Conservation (phyloP, 1,284 basidiomycete genomes). For the Singerocomus rubriflavus region DNA sequence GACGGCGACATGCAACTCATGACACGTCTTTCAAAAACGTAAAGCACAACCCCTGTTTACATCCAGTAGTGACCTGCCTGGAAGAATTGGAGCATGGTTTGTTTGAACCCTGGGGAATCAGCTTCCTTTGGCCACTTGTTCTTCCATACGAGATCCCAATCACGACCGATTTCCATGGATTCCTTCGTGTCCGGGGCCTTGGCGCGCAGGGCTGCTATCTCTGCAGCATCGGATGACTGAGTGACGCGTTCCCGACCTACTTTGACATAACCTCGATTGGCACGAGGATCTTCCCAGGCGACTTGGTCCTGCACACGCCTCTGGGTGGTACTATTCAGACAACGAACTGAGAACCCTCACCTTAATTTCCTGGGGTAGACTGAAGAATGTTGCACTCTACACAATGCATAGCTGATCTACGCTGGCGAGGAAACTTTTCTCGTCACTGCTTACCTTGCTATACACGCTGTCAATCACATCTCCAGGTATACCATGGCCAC, state of each 20-base stretch:
- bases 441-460: slow-evolving; percentile 45
- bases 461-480: slow-evolving; percentile 56
- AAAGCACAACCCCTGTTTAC: not conserved
- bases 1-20: slow-evolving; percentile 68
- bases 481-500: slow-evolving; percentile 62
- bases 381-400: slow-evolving; percentile 75
- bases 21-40: slow-evolving; percentile 52
- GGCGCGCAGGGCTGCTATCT: slow-evolving; percentile 69
- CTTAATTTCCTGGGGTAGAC: slow-evolving; percentile 61
- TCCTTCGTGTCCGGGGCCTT: slow-evolving; percentile 81
- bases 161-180: slow-evolving; percentile 81
- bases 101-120: slow-evolving; percentile 64
- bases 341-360: slow-evolving; percentile 28
- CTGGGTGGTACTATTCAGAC: not conserved
- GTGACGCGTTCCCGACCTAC: slow-evolving; percentile 80
- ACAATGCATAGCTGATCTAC: not conserved
- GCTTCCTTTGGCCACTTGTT: slow-evolving; percentile 76
- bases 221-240: slow-evolving; percentile 64
- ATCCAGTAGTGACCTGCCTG: slow-evolving; percentile 38
- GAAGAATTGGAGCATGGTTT: slow-evolving; percentile 72
- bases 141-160: slow-evolving; percentile 71
- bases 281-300: slow-evolving; percentile 77
- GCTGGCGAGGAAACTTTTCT: not conserved
- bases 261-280: slow-evolving; percentile 80
- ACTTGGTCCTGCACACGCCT: slow-evolving; percentile 45